phyloP scores from a whole-genome alignment of 2,329 filamentous ascomycete genomes.

The Exophiala lecanii-corni region DNA sequence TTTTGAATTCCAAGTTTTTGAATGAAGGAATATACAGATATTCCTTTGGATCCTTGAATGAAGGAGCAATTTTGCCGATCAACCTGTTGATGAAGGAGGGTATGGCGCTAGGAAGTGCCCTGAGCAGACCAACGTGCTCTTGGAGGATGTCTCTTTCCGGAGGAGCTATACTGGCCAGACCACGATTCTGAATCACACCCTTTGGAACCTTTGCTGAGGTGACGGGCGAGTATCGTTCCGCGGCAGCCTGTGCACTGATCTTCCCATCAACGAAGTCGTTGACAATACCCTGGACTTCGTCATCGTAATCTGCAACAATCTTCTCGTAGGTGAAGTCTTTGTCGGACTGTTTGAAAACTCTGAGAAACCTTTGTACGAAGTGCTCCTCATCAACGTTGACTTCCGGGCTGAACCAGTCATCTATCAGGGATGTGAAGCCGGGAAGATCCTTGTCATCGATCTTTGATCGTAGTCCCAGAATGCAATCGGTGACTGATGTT shows the following conservation, averaged over 20 bases:
- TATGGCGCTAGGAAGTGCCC: conserved; percentile 17
- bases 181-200: conserved; percentile 11
- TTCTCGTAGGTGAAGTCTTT: conserved; percentile 19
- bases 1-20: conserved; percentile 19
- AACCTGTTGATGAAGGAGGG: conserved; percentile 17
- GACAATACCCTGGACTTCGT: conserved; percentile 16
- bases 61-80: conserved; percentile 13
- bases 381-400: conserved; percentile 19
- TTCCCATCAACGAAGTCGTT: conserved; percentile 22
- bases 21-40: conserved; percentile 20
- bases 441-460: conserved; percentile 17
- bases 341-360: conserved; percentile 17
- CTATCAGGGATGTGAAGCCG: conserved; percentile 14
- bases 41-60: conserved; percentile 14
- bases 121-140: conserved; percentile 12
- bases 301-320: conserved; percentile 19
- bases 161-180: conserved; percentile 9
- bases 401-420: conserved; percentile 20
- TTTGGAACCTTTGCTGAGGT: conserved; percentile 8
- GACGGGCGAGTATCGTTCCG: conserved; percentile 12
- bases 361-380: conserved; percentile 18
- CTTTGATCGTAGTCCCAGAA: conserved; percentile 16
- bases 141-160: conserved; percentile 12
- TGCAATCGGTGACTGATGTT: conserved; percentile 21
- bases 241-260: conserved; percentile 19